These are phyloP conservation scores for Elsinoe australis DNA, from an alignment of 2,329 filamentous ascomycete species.

Conservation along the genomic window DNA sequence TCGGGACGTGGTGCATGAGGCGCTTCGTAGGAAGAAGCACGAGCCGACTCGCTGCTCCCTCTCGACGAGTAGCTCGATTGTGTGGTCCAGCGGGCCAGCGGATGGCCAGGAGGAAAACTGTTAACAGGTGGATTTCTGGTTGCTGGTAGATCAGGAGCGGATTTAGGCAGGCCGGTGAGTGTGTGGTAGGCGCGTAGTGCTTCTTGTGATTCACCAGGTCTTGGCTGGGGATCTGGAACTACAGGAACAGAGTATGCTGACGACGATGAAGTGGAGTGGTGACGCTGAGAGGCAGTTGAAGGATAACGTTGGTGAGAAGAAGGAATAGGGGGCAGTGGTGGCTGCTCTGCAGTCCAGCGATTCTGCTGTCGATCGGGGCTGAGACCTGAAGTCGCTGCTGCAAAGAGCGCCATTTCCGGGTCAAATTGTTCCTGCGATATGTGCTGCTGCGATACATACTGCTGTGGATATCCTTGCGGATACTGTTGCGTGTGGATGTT, in stretches of 20 bases:
- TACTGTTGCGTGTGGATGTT: neutral
- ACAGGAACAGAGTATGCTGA: conserved; percentile 8
- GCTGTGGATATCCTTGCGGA: neutral
- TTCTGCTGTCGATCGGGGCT: conserved; percentile 9
- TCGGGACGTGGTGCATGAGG: neutral
- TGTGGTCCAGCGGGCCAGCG: conserved; percentile 5
- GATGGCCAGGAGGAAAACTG: conserved; percentile 3
- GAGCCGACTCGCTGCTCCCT: conserved; percentile 6
- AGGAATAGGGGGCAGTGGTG: conserved; percentile 5
- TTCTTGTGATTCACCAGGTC: neutral
- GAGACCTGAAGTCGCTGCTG: conserved; percentile 11
- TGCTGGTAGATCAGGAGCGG: conserved; percentile 8
- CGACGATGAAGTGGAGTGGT: conserved; percentile 7
- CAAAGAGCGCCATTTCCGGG: conserved; percentile 9
- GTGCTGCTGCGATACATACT: neutral
- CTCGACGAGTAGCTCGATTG: conserved; percentile 7
- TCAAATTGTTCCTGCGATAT: neutral
- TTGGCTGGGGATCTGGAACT: neutral
- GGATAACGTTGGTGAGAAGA: neutral
- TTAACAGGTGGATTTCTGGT: neutral
- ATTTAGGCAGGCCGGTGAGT: conserved; percentile 5
- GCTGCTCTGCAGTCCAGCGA: neutral
- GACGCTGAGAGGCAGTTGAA: neutral
- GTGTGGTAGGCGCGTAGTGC: neutral
- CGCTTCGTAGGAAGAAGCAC: conserved; percentile 11